Conservation (phyloP, 1,284 basidiomycete species). For the Cystobasidiaceae sp. region DNA sequence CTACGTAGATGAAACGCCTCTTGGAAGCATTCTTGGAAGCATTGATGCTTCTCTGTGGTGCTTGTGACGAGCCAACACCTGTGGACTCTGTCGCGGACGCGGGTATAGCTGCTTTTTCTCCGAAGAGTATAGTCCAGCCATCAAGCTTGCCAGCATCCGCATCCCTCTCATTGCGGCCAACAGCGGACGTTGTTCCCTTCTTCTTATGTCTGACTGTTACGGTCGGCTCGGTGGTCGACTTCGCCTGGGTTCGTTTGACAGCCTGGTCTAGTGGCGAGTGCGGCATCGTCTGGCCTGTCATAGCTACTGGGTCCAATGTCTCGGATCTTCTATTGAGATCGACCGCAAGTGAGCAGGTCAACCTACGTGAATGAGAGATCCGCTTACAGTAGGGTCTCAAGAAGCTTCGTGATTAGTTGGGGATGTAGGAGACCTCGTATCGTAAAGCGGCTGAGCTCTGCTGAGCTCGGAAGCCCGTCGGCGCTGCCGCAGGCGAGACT, state of each 20-base stretch:
- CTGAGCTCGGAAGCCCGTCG: no score
- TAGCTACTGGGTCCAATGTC: no score
- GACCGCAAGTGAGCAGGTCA: neutral
- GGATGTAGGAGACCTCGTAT: neutral
- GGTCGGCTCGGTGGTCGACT: neutral
- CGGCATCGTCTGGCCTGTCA: constrained; percentile 4
- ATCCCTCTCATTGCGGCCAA: neutral
- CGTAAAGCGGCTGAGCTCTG: neutral
- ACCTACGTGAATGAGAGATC: neutral
- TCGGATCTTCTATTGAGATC: no score
- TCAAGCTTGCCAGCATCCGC: neutral
- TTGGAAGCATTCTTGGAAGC: no score
- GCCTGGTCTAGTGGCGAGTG: neutral
- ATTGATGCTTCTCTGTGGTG: no score
- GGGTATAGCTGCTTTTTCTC: neutral
- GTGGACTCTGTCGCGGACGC: no score
- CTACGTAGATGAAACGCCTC: no score
- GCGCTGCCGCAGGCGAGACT: no score
- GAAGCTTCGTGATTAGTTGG: neutral
- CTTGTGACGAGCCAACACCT: no score
- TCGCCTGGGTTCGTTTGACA: neutral
- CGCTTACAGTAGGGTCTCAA: neutral
- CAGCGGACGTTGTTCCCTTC: neutral
- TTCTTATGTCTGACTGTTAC: neutral
- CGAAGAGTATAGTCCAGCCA: neutral